Conservation (phyloP, 1,284 basidiomycete genomes). For the Omphalotus olearius region DNA sequence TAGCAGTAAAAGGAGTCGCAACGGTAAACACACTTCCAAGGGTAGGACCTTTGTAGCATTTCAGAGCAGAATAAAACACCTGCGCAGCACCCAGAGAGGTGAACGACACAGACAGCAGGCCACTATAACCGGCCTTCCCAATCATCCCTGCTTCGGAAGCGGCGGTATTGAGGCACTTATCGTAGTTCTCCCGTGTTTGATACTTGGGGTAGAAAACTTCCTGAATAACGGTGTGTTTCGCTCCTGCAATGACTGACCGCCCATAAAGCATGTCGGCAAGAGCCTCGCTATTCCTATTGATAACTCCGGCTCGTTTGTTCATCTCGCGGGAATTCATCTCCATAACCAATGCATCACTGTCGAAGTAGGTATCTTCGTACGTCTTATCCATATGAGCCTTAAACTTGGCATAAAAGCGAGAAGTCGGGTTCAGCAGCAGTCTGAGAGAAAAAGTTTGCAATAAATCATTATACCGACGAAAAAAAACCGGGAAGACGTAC, state of each 20-base stretch:
- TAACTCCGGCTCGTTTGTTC: slow-evolving; percentile 43
- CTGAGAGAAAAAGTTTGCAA: slow-evolving; percentile 27
- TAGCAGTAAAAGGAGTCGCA: slow-evolving; percentile 59
- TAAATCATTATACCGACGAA: background rate
- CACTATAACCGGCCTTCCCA: slow-evolving; percentile 35
- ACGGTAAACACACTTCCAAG: slow-evolving; percentile 65
- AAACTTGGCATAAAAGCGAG: slow-evolving; percentile 37
- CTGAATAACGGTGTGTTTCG: slow-evolving; percentile 34
- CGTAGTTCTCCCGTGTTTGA: slow-evolving; percentile 46
- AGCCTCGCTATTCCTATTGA: slow-evolving; percentile 53
- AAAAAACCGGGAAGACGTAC: slow-evolving; percentile 29
- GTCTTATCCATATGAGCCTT: slow-evolving; percentile 32
- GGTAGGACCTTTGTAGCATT: slow-evolving; percentile 58
- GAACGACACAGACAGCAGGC: slow-evolving; percentile 58
- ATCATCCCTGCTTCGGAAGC: slow-evolving; percentile 18
- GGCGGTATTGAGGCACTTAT: slow-evolving; percentile 27
- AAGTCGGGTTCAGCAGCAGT: slow-evolving; percentile 52
- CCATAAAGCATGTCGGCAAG: slow-evolving; percentile 45
- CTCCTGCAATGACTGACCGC: slow-evolving; percentile 27
- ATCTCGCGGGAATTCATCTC: slow-evolving; percentile 68
- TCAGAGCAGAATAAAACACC: slow-evolving; percentile 54
- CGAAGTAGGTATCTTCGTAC: slow-evolving; percentile 60
- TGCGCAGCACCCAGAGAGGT: slow-evolving; percentile 36
- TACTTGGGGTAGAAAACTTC: slow-evolving; percentile 58
- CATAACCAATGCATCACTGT: slow-evolving; percentile 63